phyloP scores from a whole-genome alignment of 2,329 filamentous ascomycete species.

The Beauveria medogensis region DNA sequence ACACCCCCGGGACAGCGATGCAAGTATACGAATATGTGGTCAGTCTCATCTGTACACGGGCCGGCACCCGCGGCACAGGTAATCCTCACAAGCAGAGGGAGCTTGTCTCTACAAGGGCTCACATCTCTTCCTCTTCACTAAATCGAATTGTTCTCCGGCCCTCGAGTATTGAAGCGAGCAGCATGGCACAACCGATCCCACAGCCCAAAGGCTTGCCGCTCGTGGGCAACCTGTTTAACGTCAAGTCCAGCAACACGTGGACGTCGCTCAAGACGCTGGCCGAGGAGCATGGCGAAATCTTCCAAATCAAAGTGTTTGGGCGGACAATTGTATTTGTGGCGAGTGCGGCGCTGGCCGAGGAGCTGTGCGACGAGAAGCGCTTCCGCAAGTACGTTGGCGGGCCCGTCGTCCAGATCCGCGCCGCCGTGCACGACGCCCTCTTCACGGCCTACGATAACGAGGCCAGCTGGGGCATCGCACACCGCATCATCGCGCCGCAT shows the following conservation, averaged over 20 bases:
- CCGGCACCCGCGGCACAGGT: not conserved
- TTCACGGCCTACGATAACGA: slow-evolving; percentile 45
- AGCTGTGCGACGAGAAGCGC: slow-evolving; percentile 44
- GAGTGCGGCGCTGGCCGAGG: slow-evolving; percentile 38
- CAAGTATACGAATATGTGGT: not conserved
- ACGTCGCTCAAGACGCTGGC: slow-evolving; percentile 27
- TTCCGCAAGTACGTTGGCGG: slow-evolving; percentile 48
- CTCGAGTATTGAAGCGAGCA: not conserved
- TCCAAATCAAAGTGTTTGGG: slow-evolving; percentile 28
- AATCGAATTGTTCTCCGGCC: not conserved
- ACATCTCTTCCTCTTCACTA: not conserved
- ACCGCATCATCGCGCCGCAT: slow-evolving; percentile 43
- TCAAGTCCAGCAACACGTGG: slow-evolving; percentile 29
- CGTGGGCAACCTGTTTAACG: slow-evolving; percentile 28
- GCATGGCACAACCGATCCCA: slow-evolving; percentile 28
- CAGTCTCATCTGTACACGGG: not conserved
- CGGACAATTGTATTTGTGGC: slow-evolving; percentile 36
- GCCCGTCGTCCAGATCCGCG: slow-evolving; percentile 43
- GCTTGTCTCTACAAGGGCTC: not conserved
- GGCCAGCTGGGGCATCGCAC: slow-evolving; percentile 40
- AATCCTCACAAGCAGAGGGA: not conserved
- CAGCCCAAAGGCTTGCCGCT: slow-evolving; percentile 27
- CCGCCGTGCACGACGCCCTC: slow-evolving; percentile 41
- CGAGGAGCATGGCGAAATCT: slow-evolving; percentile 30
- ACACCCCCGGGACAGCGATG: not conserved